Conservation (phyloP, 176 grass and related monocot species). For the Musa itinerans region DNA sequence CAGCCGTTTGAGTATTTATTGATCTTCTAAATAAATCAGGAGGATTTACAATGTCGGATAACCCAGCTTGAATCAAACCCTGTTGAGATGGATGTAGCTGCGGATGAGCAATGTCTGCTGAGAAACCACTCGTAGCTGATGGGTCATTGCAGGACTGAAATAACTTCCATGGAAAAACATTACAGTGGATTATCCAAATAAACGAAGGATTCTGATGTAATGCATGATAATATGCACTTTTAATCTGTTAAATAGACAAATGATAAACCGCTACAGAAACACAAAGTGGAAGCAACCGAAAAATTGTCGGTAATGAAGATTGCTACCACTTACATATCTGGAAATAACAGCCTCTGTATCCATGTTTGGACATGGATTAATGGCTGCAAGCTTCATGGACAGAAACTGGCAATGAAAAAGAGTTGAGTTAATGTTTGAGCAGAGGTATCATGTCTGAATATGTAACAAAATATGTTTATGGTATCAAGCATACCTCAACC, state of each 20-base stretch:
- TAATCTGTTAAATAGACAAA: neutral
- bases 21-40: constrained; percentile 36
- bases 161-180: constrained; percentile 24
- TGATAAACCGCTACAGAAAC: neutral
- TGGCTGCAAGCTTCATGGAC: constrained; percentile 64
- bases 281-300: neutral
- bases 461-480: neutral
- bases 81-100: constrained; percentile 41
- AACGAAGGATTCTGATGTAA: neutral
- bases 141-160: constrained; percentile 31
- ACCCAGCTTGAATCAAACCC: constrained; percentile 30
- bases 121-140: constrained; percentile 33
- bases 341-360: constrained; percentile 54
- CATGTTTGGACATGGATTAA: constrained; percentile 54
- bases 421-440: no score
- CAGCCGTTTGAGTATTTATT: constrained; percentile 39
- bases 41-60: constrained; percentile 25
- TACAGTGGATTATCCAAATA: neutral
- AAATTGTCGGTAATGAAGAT: neutral
- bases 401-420: constrained; percentile 42
- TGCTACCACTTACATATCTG: constrained; percentile 37
- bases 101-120: constrained; percentile 29
- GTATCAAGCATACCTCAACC: constrained; percentile 49
- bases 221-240: no score
- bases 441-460: neutral